Evolutionary conservation across 495 filamentous ascomycete species (phyloP), one percentile per base, ranked within the genome.

Genomic region (Talaromyces stipitatus): DNA sequence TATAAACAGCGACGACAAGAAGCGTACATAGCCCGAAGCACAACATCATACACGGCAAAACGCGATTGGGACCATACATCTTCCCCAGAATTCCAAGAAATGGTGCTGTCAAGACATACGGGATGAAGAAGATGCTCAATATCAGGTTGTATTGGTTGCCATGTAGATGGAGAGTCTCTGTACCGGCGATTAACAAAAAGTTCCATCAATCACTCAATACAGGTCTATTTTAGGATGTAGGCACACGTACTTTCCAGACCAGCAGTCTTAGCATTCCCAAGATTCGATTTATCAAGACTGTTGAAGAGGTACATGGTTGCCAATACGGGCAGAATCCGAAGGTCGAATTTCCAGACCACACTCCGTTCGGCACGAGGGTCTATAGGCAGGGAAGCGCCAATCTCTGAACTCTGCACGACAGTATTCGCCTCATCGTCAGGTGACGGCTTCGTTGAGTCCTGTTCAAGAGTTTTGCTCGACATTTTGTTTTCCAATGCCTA

Each of bases 61-160:
- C 75, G 10, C 69, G 69, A 45, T 75, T 66, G 78, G 78, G 48
- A 1, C 81, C 82, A 54, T 72, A 78, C 60, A 78, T 82, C 69
- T 85, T 84, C 30, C 79, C 80, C 12, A 81, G 55, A 64, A 87
- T 81, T 11, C 74, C 82, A 48, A 84, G 33, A 2, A 75, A 75
- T 9, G 79, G 82, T 10, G 78, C 82, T 47, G 73, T 79, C 16
- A 85, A 58, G 48, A 86, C 81, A 58, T 85, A 86, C 18, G 84
- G 84, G 22, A 86, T 71, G 65, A 82, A 85, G 71, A 87, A 87
- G 57, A 86, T 78, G 24, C 70, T 72, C 38, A 86, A 65, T 23
- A 85, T 77, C 32, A 75, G 77, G 64, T 86, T 85, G 65, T 86
- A 86, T 56, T 85, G 78, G 48, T 78, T 75, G 14, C 65, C 60